A percentile compares a stretch with the other conserved stretches of the same genome.
These are phyloP conservation scores for Puccinia polysora DNA, from an alignment of 1,284 basidiomycete genomes.

Conservation along the genomic window DNA sequence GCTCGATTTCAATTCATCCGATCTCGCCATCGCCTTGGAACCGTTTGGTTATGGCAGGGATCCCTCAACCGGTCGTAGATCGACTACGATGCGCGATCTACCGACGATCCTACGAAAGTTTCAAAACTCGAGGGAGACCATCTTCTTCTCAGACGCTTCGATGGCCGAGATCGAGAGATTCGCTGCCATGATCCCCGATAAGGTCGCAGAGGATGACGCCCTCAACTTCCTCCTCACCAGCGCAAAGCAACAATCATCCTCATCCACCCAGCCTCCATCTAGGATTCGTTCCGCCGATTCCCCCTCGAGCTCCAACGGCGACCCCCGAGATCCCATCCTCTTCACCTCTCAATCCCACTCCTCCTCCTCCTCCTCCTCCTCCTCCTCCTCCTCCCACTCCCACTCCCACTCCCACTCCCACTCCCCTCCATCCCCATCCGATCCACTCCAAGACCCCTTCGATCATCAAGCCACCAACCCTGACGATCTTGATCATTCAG, in stretches of 20 bases:
- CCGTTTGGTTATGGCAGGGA: constrained; percentile 26
- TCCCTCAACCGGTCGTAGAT: constrained; percentile 12
- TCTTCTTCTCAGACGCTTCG: constrained; percentile 10
- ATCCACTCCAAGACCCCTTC: neutral
- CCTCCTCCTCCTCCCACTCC: neutral
- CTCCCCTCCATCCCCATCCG: neutral
- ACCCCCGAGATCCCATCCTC: no score
- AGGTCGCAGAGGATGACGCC: constrained; percentile 3
- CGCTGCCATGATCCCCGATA: constrained; percentile 13
- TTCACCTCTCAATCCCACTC: neutral
- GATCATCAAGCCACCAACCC: neutral
- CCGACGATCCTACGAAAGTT: constrained; percentile 22
- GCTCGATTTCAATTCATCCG: neutral
- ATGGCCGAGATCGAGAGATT: neutral
- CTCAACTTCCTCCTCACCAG: constrained; percentile 3
- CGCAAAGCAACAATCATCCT: constrained; percentile 11
- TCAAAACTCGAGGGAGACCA: constrained; percentile 26
- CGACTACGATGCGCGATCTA: constrained; percentile 17
- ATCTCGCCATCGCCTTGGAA: constrained; percentile 25
- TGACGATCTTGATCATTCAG: constrained; percentile 3
- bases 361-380: neutral
- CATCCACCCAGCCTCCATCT: neutral
- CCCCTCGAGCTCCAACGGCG: neutral
- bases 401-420: neutral
- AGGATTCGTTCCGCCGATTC: neutral